phyloP scores from a whole-genome alignment of 345 rosid species.

The Carallia pectinifolia region DNA sequence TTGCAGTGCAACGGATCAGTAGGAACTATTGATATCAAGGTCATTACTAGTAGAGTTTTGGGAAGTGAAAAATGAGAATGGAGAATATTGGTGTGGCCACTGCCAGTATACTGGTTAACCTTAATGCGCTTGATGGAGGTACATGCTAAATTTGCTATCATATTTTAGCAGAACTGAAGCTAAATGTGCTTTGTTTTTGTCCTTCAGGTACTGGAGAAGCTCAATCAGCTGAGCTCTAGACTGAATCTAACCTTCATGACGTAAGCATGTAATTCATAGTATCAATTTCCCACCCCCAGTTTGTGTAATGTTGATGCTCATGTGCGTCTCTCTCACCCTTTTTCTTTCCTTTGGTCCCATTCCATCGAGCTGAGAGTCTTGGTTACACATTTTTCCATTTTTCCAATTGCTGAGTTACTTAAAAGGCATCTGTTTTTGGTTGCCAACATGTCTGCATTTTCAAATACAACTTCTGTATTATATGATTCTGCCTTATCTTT shows the following conservation, averaged over 20 bases:
- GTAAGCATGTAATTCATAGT: constrained; percentile 33
- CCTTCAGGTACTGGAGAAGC: constrained; percentile 68
- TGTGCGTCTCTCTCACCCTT: background rate
- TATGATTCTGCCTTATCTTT: too few relatives aligned
- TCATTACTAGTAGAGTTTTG: constrained; percentile 89
- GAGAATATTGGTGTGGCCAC: constrained; percentile 57
- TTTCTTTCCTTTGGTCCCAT: background rate
- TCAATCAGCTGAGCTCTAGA: constrained; percentile 67
- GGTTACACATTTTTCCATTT: too few relatives aligned
- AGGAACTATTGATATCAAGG: constrained; percentile 99
- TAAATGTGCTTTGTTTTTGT: constrained; percentile 6
- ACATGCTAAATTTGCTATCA: background rate
- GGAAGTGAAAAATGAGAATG: constrained; percentile 87
- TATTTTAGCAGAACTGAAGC: background rate
- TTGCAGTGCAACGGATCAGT: constrained; percentile 95
- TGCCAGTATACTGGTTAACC: constrained; percentile 63
- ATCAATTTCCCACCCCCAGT: background rate
- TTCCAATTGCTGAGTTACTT: too few relatives aligned
- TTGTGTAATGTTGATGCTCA: too few relatives aligned
- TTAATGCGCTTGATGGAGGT: constrained; percentile 73
- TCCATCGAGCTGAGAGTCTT: constrained; percentile 45
- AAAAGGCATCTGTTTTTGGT: too few relatives aligned
- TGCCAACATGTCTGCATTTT: too few relatives aligned
- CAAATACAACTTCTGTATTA: too few relatives aligned
- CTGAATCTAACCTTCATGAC: constrained; percentile 69